phyloP scores from a whole-genome alignment of 768 basidiomycete genomes.

The Tulasnella sp. region DNA sequence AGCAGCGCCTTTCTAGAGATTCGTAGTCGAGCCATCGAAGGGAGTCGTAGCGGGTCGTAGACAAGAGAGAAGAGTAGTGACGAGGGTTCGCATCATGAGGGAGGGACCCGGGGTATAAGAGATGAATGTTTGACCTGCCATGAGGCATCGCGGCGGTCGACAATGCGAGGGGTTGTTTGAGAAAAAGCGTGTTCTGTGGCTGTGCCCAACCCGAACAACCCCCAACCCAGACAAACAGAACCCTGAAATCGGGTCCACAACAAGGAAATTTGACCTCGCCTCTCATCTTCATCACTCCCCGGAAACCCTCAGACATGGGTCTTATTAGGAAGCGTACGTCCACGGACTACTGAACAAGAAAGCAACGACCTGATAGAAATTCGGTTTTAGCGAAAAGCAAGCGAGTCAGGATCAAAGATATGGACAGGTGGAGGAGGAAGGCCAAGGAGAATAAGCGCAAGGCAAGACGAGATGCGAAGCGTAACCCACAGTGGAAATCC shows the following conservation, averaged over 20 bases:
- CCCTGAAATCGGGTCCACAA: neutral
- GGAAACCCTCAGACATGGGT: constrained; percentile 47
- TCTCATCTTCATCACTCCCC: neutral
- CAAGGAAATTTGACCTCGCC: constrained; percentile 25
- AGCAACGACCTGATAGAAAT: neutral
- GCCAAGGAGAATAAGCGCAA: constrained; percentile 74
- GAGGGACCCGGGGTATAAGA: neutral
- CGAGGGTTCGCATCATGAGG: neutral
- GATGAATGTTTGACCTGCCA: neutral
- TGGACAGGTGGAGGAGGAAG: constrained; percentile 70
- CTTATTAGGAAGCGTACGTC: constrained; percentile 64
- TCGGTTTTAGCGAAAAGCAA: constrained; percentile 69
- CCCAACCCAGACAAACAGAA: neutral
- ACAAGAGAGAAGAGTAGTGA: neutral
- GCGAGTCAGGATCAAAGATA: constrained; percentile 66
- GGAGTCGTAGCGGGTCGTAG: constrained; percentile 1
- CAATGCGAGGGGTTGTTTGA: neutral
- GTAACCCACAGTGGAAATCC: constrained; percentile 82
- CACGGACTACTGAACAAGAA: neutral
- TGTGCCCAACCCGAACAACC: constrained; percentile 3
- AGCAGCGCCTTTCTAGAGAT: neutral
- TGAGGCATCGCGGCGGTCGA: neutral
- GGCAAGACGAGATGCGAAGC: constrained; percentile 66
- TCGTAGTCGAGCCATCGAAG: neutral
- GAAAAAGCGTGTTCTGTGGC: constrained; percentile 19